Evolutionary conservation across 495 filamentous ascomycete species (phyloP).

Genomic region (Bacidia gigantensis): DNA sequence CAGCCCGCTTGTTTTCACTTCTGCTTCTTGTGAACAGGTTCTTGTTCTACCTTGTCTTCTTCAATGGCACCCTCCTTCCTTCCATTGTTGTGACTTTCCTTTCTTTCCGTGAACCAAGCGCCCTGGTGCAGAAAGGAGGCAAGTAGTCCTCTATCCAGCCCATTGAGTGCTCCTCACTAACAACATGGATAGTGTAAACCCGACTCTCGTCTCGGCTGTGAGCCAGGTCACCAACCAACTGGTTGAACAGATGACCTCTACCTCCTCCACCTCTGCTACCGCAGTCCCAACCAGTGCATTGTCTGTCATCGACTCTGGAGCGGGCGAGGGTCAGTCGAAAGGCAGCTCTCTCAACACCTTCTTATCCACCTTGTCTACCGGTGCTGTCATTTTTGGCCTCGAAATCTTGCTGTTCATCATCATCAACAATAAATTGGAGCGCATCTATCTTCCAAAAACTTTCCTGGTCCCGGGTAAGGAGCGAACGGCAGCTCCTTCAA

Average conservation of each 20-base stretch:
- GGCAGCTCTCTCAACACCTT: slow-evolving; percentile 44
- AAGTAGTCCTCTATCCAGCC: background rate
- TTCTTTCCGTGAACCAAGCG: background rate
- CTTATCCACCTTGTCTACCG: slow-evolving; percentile 58
- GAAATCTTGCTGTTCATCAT: slow-evolving; percentile 66
- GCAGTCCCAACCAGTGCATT: slow-evolving; percentile 21
- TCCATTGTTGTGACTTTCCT: background rate
- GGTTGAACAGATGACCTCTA: slow-evolving; percentile 8
- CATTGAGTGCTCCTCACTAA: background rate
- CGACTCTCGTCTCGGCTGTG: background rate
- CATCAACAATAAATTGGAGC: slow-evolving; percentile 59
- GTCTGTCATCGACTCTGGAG: slow-evolving; percentile 27
- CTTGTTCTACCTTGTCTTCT: background rate
- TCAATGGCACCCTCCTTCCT: background rate
- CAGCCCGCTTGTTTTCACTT: background rate
- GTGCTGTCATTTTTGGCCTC: slow-evolving; percentile 60
- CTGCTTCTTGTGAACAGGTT: background rate
- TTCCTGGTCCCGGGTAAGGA: slow-evolving; percentile 84
- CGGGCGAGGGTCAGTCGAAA: slow-evolving; percentile 30
- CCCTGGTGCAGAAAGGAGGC: background rate
- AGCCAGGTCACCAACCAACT: background rate
- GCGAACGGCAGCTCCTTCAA: slow-evolving; percentile 56
- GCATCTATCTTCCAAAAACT: slow-evolving; percentile 85
- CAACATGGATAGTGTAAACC: slow-evolving; percentile 1
- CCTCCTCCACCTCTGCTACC: slow-evolving; percentile 13